These are phyloP conservation scores for Cercospora janseana DNA, from an alignment of 2,329 filamentous ascomycete species.

Conservation along the genomic window DNA sequence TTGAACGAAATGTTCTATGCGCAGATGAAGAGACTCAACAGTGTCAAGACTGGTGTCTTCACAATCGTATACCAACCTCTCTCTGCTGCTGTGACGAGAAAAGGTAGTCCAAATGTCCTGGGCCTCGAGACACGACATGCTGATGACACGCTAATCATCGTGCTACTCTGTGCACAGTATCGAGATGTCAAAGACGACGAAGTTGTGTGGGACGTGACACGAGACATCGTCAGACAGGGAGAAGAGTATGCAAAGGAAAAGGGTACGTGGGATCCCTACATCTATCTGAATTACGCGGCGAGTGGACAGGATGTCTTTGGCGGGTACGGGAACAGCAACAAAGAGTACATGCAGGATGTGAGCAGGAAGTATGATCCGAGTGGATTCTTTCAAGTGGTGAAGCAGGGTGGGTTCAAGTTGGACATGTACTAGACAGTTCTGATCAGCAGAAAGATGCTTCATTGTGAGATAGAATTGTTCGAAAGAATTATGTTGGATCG, in stretches of 20 bases:
- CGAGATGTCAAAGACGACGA: background rate
- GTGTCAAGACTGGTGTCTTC: background rate
- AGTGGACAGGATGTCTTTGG: conserved; percentile 13
- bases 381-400: conserved; percentile 15
- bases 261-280: conserved; percentile 8
- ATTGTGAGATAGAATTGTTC: background rate
- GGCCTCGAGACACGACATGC: background rate
- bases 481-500: background rate
- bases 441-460: background rate
- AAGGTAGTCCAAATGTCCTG: background rate
- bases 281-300: conserved; percentile 19
- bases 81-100: background rate
- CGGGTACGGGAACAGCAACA: conserved; percentile 9
- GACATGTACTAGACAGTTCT: background rate
- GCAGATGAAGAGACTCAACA: background rate
- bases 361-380: conserved; percentile 18
- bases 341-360: conserved; percentile 7
- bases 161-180: background rate
- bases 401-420: conserved; percentile 18
- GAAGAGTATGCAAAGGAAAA: background rate
- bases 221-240: background rate
- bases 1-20: background rate
- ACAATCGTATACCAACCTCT: background rate
- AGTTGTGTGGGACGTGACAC: conserved; percentile 8
- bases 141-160: background rate